Evolutionary conservation across 2,329 filamentous ascomycete species (phyloP).

Genomic region (Periconia digitata): DNA sequence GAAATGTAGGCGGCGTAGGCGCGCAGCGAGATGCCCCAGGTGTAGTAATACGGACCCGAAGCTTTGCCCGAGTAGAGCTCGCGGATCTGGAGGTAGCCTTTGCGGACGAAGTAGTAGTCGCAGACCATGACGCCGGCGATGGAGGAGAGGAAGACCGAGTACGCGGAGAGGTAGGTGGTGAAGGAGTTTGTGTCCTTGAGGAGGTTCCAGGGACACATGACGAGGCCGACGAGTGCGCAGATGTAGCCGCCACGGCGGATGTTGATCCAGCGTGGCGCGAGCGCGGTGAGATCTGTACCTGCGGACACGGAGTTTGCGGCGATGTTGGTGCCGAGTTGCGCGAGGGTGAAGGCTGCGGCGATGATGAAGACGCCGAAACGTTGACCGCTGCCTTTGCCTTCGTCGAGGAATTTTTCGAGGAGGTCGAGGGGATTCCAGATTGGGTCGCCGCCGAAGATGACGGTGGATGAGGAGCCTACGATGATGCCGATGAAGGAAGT

Average conservation of each 20-base stretch:
- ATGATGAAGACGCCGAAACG: constrained; percentile 55
- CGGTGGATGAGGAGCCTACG: constrained; percentile 50
- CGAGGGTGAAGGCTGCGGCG: constrained; percentile 61
- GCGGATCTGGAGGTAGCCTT: constrained; percentile 76
- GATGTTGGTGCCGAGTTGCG: constrained; percentile 84
- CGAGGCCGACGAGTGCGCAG: constrained; percentile 75
- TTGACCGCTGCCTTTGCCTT: constrained; percentile 40
- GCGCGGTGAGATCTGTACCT: constrained; percentile 78
- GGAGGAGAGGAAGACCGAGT: constrained; percentile 90
- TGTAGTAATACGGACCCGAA: constrained; percentile 72
- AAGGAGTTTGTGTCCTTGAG: constrained; percentile 77
- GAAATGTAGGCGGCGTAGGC: constrained; percentile 80
- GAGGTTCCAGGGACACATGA: constrained; percentile 85
- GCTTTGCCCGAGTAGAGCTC: constrained; percentile 75
- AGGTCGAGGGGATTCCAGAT: constrained; percentile 49
- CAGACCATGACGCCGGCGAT: constrained; percentile 88
- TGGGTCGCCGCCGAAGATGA: constrained; percentile 45
- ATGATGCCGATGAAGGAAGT: constrained; percentile 76
- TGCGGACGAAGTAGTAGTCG: constrained; percentile 86
- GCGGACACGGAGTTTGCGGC: constrained; percentile 84
- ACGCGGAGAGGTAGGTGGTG: constrained; percentile 87
- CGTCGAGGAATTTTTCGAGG: constrained; percentile 45
- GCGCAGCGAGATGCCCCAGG: constrained; percentile 75
- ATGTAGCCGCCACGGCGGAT: constrained; percentile 88
- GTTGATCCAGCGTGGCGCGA: constrained; percentile 77